phyloP scores from a whole-genome alignment of 495 filamentous ascomycete genomes.

The Hyaloscypha variabilis region DNA sequence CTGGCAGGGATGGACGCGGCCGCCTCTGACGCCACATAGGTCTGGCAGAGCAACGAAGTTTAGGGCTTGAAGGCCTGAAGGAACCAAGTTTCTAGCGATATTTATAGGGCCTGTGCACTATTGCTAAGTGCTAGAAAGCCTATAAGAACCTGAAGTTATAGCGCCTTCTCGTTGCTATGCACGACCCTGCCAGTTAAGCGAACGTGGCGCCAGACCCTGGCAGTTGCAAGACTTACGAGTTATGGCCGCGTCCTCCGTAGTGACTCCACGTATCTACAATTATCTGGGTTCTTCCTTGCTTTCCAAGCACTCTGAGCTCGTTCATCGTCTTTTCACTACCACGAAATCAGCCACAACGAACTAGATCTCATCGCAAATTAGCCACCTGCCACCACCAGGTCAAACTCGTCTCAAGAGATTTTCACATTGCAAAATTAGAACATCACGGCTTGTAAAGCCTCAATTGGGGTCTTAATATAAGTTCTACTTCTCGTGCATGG shows the following conservation, averaged over 20 bases:
- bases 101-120: conserved; percentile 10
- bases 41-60: conserved; percentile 8
- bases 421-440: too few species aligned
- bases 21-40: conserved; percentile 5
- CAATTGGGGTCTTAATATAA: too few species aligned
- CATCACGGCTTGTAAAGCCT: too few species aligned
- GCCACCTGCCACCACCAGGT: too few species aligned
- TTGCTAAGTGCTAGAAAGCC: background rate
- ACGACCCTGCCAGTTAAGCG: conserved; percentile 1
- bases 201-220: background rate
- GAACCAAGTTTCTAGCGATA: background rate
- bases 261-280: too few species aligned
- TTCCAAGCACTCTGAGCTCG: too few species aligned
- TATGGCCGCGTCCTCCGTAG: conserved; percentile 3
- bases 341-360: too few species aligned
- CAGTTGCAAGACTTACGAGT: background rate
- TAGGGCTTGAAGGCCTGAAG: conserved; percentile 5
- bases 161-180: conserved; percentile 5
- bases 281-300: too few species aligned
- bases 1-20: conserved; percentile 3
- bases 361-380: too few species aligned
- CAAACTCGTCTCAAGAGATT: too few species aligned
- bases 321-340: too few species aligned
- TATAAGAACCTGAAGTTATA: conserved; percentile 1
- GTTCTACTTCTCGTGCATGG: too few species aligned